Base-by-base conservation (phyloP, 73 alveolate species). In the Symbiodinium pilosum region DNA sequence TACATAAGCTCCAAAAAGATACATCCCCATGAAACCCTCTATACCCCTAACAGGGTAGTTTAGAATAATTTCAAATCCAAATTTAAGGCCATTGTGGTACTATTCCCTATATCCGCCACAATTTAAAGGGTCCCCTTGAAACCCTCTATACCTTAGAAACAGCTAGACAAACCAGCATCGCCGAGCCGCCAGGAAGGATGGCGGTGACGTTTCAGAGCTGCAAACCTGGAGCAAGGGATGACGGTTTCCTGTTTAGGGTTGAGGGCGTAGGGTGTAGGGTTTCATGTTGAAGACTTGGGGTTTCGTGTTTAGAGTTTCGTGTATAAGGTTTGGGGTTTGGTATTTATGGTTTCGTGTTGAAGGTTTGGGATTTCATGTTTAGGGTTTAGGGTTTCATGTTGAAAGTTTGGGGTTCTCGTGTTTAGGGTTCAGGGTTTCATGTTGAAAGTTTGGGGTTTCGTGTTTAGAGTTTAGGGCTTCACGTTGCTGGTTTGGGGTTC, bases 151-250 rank as follows among this genome's bases (percentile, higher is more conserved):
- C 59, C 36, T 36, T 26, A 34, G 16, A 34, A 24, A 11, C n/a
- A 11, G 12, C 52, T 3, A 3, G 54, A 30, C 6, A 40, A 40
- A 51, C 92, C 92, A 64, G 39, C 77, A 34, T 18, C 18, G 94
- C 94, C 43, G 16, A 32, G 52, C 54, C 71, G 43, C 96, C 84
- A 92, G 68, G 84, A 92, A 92, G 84, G 98, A 92, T 7, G 98
- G 98, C 11, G 98, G 98, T 40, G 98, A 92, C 43, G 98, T 92
- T 34, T 73, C 92, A 26, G 92, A 71, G 92, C 92, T 24, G 26
- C 92, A 92, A 28, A 92, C 64, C 89, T 92, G 59, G 39, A 68
- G 83, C 34, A 7, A 47, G 59, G 59, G 21, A 9, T 47, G 59
- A n/a, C n/a, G n/a, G n/a, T n/a, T n/a, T n/a, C n/a, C n/a, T n/a